Evolutionary conservation across 139 green algal genomes (phyloP), one percentile per base, ranked within the genome.

Genomic region (Chlamydomonas schloesseri): DNA sequence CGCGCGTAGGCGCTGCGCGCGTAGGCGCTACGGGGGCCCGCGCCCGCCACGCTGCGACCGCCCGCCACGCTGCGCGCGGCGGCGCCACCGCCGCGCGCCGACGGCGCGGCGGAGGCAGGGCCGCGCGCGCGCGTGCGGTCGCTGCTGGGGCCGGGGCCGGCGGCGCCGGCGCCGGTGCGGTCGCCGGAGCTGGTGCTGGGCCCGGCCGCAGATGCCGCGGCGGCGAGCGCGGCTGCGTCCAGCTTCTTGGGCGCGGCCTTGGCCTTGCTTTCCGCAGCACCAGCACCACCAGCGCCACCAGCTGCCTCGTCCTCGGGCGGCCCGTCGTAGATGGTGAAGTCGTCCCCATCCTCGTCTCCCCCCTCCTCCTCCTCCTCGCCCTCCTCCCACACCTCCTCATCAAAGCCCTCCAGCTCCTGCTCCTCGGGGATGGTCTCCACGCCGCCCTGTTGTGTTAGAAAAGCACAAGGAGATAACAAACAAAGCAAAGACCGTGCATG

Each of bases 321-420:
- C 2, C 17, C 31, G 36, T 84, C 78, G 28, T 84, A 84, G 33
- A 84, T 74, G 4, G 78, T 84, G n/a, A 84, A 84, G 29, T 84
- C 78, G 9, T 84, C 60, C 37, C 47, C 84, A 13, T 62, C 64
- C 26, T 79, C 78, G 14, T 79, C 67, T 18, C 23, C 75, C 23
- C 21, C 76, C 4, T 50, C 75, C 0, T 64, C 82, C 0, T 21
- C 81, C 18, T 84, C 71, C 6, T 78, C 36, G 29, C 15, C 71
- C 17, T 31, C 17, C 14, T 31, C 17, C 14, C 26, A 23, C 1
- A 23, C 20, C 13, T 33, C 50, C n/a, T 69, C 55, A 5, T 87
- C 82, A 71, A 73, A 80, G 57, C 71, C 82, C 70, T 88, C 82
- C 3, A 82, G 71, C 85, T 89, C 76, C 47, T 81, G 62, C 14